These are phyloP conservation scores for Theobroma cacao DNA, from an alignment of 345 rosid genomes.

Conservation along the genomic window DNA sequence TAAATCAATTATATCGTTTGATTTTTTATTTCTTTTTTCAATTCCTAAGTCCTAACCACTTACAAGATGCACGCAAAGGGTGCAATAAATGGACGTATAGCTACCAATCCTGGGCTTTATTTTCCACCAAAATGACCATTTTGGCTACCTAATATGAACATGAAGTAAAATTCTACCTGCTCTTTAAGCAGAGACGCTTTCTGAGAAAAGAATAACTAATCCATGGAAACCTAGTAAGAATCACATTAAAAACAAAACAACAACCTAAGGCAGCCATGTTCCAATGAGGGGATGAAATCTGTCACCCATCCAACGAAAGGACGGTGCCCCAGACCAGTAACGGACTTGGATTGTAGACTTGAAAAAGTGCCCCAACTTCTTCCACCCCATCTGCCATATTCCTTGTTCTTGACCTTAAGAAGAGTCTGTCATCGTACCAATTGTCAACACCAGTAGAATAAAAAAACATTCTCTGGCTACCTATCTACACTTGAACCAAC, in stretches of 20 bases:
- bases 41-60: not conserved
- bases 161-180: no score
- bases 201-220: no score
- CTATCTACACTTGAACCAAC: not conserved
- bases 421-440: not conserved
- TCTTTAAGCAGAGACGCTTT: no score
- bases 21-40: not conserved
- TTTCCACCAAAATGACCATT: no score
- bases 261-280: not conserved
- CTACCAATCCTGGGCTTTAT: no score
- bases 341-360: not conserved
- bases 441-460: not conserved
- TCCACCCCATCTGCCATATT: not conserved
- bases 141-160: no score
- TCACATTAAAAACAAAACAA: not conserved
- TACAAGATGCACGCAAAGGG: no score
- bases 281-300: not conserved
- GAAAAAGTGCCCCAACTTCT: not conserved
- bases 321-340: not conserved
- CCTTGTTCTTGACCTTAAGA: not conserved
- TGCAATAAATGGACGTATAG: no score
- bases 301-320: not conserved
- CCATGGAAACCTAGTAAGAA: not conserved
- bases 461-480: not conserved
- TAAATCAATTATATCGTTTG: no score